Base-by-base conservation (phyloP, 1,284 basidiomycete genomes). In the Phlebopus sp. region DNA sequence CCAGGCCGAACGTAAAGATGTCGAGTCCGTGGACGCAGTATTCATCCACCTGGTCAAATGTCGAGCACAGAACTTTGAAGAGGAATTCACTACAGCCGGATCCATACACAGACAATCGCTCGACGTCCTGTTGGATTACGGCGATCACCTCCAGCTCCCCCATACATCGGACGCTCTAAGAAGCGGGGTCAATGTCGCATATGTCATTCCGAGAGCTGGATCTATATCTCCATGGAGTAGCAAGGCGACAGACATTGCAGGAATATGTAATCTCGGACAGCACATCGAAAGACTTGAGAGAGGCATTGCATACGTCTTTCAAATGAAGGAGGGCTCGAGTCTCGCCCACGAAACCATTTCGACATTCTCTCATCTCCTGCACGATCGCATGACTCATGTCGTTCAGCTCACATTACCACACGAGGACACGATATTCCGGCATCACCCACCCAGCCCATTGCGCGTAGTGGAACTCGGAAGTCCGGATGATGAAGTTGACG, bases 331-430 rank as follows among this genome's bases (percentile, higher is more conserved):
- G 25, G 69, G 70, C 7, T 53, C 69, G 25, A 55, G 55, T 14
- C 68, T 90, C 37, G 67, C 71, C 9, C 50, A 67, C 14, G 56
- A 69, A 2, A 68, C 77, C 29, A 51, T 90, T 19, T 58, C 66
- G 27, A 55, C 65, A 1, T 79, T 92, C 50, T 72, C 84, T 1
- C 80, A 85, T 56, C 73, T 87, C 43, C 77, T 97, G 31, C 88
- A 94, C 69, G 96, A 99, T 70, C 86, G 95, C 41, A 99, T 99
- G 97, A 99, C 95, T 0, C 95, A 98, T 67, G 69, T 79, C 19
- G 75, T 90, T 27, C 77, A 79, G 58, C 71, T 80, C 47, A 64
- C 73, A 1, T 67, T 77, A 1, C 92, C 93, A 1, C 59, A 77
- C 17, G 74, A 84, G 51, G 70, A 75, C 1, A 67, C 72, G 10